A percentile compares a stretch with the other conserved stretches of the same genome.
Evolutionary conservation across 176 grass and related monocot species (phyloP).

Genomic region (Echinochloa phyllopogon): DNA sequence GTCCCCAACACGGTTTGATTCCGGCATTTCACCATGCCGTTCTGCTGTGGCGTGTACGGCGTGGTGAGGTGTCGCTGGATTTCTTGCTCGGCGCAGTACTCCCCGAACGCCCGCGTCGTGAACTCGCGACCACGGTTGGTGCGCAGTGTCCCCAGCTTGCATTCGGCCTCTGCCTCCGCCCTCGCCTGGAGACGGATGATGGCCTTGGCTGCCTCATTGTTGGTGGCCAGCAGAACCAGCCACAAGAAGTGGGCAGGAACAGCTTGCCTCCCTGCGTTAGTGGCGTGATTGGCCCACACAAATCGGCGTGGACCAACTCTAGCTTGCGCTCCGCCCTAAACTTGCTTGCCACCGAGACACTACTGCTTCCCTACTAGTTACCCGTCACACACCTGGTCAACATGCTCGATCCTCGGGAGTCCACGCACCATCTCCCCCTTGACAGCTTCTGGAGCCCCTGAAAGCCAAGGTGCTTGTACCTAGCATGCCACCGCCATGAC

Average conservation of each 20-base stretch:
- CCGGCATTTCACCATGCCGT: not conserved
- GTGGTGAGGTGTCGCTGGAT: not conserved
- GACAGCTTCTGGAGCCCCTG: not conserved
- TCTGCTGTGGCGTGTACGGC: not conserved
- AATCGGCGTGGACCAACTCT: not conserved
- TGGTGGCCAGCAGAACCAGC: not conserved
- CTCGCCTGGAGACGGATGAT: not conserved
- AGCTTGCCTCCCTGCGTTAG: not conserved
- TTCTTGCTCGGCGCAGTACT: not conserved
- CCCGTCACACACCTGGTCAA: not conserved
- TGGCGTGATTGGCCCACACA: not conserved
- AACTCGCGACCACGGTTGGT: not conserved
- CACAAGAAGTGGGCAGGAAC: not conserved
- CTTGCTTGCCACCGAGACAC: not conserved
- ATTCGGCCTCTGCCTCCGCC: not conserved
- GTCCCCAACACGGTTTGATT: not conserved
- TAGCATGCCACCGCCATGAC: not conserved
- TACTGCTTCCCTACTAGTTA: not conserved
- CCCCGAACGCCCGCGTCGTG: not conserved
- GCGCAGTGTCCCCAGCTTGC: not conserved
- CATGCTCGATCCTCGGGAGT: not conserved
- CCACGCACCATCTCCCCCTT: not conserved
- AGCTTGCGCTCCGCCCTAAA: not conserved
- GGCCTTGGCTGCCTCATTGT: not conserved
- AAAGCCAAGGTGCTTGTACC: not conserved